Conservation (phyloP, 192 early-diverging fungal species). For the Linnemannia hyalina region DNA sequence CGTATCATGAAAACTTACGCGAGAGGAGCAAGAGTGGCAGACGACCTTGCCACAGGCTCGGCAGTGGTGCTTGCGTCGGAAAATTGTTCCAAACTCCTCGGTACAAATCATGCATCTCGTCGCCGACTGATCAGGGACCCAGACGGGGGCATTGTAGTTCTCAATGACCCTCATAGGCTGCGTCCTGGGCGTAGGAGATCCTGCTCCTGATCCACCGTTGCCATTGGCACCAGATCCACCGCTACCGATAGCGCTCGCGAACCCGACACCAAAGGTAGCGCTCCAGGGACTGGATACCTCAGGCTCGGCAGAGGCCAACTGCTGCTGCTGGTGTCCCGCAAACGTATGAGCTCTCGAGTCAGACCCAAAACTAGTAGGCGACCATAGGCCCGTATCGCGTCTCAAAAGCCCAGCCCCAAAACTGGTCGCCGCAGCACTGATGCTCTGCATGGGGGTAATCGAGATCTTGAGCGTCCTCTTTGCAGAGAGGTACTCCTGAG, state of each 20-base stretch:
- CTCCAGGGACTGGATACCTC: conserved; percentile 4
- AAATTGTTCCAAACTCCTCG: conserved; percentile 73
- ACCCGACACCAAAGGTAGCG: neutral
- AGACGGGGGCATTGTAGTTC: conserved; percentile 77
- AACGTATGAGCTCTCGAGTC: conserved; percentile 17
- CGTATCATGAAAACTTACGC: conserved; percentile 61
- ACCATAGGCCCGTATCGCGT: conserved; percentile 44
- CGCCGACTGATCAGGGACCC: conserved; percentile 80
- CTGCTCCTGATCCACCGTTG: neutral
- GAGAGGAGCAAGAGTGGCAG: conserved; percentile 78
- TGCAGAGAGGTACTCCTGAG: conserved; percentile 66
- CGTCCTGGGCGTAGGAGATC: neutral
- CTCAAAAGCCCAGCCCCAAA: conserved; percentile 32
- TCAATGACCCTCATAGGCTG: conserved; percentile 71
- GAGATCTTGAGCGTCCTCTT: conserved; percentile 72
- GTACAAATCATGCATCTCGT: conserved; percentile 79
- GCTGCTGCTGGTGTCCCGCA: neutral
- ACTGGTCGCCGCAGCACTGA: conserved; percentile 35
- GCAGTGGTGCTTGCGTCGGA: conserved; percentile 82
- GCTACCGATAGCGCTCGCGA: neutral
- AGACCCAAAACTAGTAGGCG: conserved; percentile 8
- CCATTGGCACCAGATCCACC: conserved; percentile 2
- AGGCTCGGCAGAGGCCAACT: conserved; percentile 1
- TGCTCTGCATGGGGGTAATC: conserved; percentile 43
- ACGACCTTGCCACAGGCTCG: conserved; percentile 85